Percentiles rank a stretch among this genome's conserved stretches.
Evolutionary conservation across 345 rosid species (phyloP).

Genomic region (Dipteronia dyeriana): DNA sequence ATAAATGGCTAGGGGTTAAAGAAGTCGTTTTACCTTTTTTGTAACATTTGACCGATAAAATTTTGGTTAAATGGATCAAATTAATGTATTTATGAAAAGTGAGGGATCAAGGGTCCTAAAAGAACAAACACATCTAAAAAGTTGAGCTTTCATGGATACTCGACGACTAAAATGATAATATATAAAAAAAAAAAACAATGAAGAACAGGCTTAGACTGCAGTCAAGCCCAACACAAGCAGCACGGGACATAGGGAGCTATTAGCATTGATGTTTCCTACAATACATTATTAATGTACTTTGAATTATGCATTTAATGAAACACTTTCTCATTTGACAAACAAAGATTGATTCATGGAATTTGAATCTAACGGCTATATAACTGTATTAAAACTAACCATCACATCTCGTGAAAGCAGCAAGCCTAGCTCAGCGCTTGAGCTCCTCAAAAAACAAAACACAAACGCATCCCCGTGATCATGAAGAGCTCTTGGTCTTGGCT

Average conservation of each 20-base stretch:
- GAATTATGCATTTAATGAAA: slow-evolving; percentile 1
- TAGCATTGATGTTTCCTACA: not conserved
- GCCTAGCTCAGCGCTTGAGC: slow-evolving; percentile 14
- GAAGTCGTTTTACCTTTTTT: no score
- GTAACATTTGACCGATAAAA: no score
- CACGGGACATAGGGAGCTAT: not conserved
- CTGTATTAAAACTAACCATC: slow-evolving; percentile 44
- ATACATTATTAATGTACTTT: slow-evolving; percentile 5
- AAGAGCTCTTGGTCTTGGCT: slow-evolving; percentile 61
- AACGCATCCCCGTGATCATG: slow-evolving; percentile 71
- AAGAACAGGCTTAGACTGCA: not conserved
- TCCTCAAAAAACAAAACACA: slow-evolving; percentile 17
- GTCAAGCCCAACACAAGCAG: not conserved
- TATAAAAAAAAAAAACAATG: not conserved
- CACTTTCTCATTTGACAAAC: not conserved
- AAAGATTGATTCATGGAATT: not conserved
- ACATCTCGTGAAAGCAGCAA: slow-evolving; percentile 61
- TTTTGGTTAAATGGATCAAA: no score
- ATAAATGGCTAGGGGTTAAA: no score
- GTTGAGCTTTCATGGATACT: no score
- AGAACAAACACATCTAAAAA: no score
- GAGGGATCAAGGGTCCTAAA: no score
- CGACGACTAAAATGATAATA: no score
- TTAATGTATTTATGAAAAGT: no score
- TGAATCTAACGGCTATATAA: slow-evolving; percentile 14